A percentile compares a stretch with the other conserved stretches of the same genome.
These are phyloP conservation scores for Blepharisma undulans DNA, from an alignment of 169 alveolate species.

Conservation along the genomic window DNA sequence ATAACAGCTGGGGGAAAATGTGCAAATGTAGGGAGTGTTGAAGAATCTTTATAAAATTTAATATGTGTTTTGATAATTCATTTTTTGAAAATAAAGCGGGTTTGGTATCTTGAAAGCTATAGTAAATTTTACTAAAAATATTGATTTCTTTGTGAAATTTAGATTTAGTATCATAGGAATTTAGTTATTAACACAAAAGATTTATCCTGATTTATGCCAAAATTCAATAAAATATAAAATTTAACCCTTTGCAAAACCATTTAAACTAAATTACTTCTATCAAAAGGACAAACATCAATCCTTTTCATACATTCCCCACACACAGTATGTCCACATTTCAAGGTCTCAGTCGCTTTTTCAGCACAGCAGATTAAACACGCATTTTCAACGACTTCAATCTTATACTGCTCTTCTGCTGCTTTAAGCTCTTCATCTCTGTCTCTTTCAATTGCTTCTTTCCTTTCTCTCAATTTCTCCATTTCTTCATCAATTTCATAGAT, in stretches of 20 bases:
- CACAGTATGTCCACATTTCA: background rate
- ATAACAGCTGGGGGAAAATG: slow-evolving; percentile 66
- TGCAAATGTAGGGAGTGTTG: slow-evolving; percentile 48
- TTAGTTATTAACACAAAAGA: background rate
- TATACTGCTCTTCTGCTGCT: background rate
- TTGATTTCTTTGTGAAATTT: background rate
- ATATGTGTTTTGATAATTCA: background rate
- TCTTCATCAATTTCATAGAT: background rate
- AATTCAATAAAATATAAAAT: too few species aligned
- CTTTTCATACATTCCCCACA: background rate
- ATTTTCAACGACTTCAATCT: background rate
- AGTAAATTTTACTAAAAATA: background rate
- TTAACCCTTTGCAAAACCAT: background rate
- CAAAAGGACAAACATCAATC: background rate
- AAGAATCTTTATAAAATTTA: background rate
- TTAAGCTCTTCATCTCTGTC: background rate
- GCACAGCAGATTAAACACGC: background rate
- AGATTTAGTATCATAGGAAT: background rate
- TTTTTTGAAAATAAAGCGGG: background rate
- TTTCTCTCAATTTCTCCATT: background rate
- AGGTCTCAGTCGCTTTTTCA: background rate
- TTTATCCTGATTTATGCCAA: too few species aligned
- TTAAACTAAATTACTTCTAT: background rate
- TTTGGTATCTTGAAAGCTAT: background rate
- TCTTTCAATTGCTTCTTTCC: background rate